These are phyloP conservation scores for Dillenia suffruticosa DNA, from an alignment of 164 flowering plant species.

Conservation along the genomic window DNA sequence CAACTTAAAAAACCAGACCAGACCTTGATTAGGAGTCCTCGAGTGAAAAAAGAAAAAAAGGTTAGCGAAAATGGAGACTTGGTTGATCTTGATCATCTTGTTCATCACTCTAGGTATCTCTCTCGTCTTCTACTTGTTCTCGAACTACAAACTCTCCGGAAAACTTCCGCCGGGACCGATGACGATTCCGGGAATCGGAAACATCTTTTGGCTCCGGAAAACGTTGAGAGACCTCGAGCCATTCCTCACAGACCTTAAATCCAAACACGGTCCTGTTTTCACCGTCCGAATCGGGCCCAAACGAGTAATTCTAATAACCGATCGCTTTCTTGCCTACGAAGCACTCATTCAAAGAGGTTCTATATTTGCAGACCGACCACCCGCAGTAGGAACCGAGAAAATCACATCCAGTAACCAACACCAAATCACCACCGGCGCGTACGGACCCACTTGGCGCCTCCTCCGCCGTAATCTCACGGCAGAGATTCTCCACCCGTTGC, in stretches of 20 bases:
- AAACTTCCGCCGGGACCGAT: no score
- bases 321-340: background rate
- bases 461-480: slow-evolving; percentile 1
- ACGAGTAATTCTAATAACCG: background rate
- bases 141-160: no score
- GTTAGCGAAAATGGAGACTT: no score
- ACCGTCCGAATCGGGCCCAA: background rate
- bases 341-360: slow-evolving; percentile 1
- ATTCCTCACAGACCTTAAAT: background rate
- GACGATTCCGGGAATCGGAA: no score
- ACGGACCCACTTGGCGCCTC: background rate
- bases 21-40: no score
- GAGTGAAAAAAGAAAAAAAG: no score
- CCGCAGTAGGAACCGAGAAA: background rate
- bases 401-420: background rate
- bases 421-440: background rate
- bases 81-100: no score
- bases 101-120: no score
- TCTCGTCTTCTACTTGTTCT: no score
- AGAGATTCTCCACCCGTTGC: background rate
- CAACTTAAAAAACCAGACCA: no score
- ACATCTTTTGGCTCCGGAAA: no score
- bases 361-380: background rate
- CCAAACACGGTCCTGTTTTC: background rate
- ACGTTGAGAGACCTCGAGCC: background rate